phyloP scores from a whole-genome alignment of 148 eudicot genomes.

The Cornus florida region DNA sequence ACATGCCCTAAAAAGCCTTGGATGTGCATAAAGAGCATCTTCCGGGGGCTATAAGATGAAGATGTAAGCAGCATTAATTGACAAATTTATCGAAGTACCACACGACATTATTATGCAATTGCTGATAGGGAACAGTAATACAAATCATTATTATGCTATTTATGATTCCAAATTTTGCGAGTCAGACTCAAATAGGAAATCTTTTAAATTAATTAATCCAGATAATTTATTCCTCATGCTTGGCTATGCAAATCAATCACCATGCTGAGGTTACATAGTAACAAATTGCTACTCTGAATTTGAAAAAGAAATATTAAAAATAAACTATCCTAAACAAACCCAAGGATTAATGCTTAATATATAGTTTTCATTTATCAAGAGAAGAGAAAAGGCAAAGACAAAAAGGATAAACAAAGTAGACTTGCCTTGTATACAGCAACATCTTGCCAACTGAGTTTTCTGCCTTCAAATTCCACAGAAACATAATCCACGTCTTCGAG shows the following conservation, averaged over 20 bases:
- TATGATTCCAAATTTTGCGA: neutral
- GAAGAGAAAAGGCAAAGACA: neutral
- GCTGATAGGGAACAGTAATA: neutral
- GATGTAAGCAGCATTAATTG: slow-evolving; percentile 10
- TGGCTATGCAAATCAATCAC: neutral
- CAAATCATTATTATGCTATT: neutral
- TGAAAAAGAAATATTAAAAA: neutral
- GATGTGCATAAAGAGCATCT: slow-evolving; percentile 96
- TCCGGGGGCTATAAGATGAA: slow-evolving; percentile 80
- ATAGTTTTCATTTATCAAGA: neutral
- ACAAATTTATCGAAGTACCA: neutral
- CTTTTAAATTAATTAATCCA: neutral
- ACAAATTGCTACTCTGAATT: neutral
- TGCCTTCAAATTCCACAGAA: slow-evolving; percentile 86
- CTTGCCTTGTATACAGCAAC: slow-evolving; percentile 89
- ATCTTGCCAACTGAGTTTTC: slow-evolving; percentile 90
- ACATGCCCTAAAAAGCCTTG: slow-evolving; percentile 94
- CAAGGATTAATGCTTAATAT: neutral
- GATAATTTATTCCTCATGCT: neutral
- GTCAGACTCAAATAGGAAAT: neutral
- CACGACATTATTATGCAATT: neutral
- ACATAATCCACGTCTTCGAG: slow-evolving; percentile 97
- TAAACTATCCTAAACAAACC: neutral
- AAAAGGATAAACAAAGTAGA: slow-evolving; percentile 2
- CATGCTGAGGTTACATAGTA: neutral